These are phyloP conservation scores for Naegleria lovaniensis DNA, from an alignment of 208 protist species.

Conservation along the genomic window DNA sequence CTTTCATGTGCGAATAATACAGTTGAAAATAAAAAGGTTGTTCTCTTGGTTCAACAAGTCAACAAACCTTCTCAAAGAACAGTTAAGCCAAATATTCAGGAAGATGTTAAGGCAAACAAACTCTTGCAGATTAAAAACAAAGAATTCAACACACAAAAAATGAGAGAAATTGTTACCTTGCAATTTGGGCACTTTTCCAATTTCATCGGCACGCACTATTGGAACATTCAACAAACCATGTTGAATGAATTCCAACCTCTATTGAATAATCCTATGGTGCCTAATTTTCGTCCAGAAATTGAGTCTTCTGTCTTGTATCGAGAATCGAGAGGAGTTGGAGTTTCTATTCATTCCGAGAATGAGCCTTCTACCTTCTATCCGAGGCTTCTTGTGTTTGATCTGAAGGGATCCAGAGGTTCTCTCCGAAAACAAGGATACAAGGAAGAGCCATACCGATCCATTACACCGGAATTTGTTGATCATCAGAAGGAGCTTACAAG, in stretches of 20 bases:
- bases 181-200: constrained; percentile 17
- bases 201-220: constrained; percentile 12
- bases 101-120: no score
- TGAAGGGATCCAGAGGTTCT: neutral
- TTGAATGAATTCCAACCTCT: neutral
- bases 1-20: no score
- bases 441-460: neutral
- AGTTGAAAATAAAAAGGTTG: no score
- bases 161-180: constrained; percentile 11
- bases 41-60: no score
- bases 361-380: neutral
- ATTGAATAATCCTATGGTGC: neutral
- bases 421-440: neutral
- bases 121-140: no score
- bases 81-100: no score
- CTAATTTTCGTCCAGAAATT: neutral
- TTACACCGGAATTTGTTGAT: neutral
- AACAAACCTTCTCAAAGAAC: no score
- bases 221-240: neutral
- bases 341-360: neutral
- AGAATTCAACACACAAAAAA: no score
- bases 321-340: neutral
- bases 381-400: constrained; percentile 4
- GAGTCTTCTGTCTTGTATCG: neutral
- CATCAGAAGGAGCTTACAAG: neutral